Evolutionary conservation across 805 yeast species (phyloP).

Genomic region (Lipomyces yamanashiensis): DNA sequence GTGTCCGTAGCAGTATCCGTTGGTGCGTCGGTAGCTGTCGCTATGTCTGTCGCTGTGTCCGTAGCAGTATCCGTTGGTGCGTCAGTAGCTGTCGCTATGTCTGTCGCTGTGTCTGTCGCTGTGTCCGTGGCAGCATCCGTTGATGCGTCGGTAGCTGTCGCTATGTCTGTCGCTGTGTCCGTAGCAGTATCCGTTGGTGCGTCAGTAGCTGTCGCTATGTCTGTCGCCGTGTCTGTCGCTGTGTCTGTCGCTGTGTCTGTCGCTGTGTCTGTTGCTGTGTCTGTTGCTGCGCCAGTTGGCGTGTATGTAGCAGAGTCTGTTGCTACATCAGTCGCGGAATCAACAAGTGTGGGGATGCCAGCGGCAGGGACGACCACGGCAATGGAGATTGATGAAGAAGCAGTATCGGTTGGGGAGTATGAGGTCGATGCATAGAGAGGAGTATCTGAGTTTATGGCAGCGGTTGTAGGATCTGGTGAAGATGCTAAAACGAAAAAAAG

Average conservation of each 20-base stretch:
- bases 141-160: background rate
- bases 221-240: constrained; percentile 2
- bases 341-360: background rate
- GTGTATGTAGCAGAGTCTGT: constrained; percentile 1
- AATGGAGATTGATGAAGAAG: background rate
- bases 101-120: constrained; percentile 4
- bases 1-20: too few species aligned
- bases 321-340: constrained; percentile 5
- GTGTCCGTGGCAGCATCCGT: background rate
- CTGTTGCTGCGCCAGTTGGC: background rate
- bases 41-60: background rate
- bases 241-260: background rate
- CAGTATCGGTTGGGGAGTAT: constrained; percentile 6
- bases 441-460: background rate
- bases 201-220: background rate
- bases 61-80: background rate
- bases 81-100: background rate
- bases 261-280: background rate
- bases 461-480: background rate
- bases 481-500: background rate
- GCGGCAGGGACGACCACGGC: background rate
- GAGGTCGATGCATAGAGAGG: background rate
- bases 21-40: background rate
- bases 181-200: constrained; percentile 1
- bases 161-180: background rate